Conservation (phyloP, 305 asterid species). For the Rubia occidens region DNA sequence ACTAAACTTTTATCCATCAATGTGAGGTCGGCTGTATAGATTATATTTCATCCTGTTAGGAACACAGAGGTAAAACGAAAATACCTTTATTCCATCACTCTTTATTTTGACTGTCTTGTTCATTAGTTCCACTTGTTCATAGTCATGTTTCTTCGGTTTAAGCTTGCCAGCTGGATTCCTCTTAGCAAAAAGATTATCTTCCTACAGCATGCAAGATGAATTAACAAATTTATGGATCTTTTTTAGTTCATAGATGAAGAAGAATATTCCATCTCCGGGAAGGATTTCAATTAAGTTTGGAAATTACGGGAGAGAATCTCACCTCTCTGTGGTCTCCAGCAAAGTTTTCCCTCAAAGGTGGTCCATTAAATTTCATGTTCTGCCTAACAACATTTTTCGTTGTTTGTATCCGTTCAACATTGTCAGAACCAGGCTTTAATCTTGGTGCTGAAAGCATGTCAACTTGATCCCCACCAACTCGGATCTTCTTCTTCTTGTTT, state of each 20-base stretch:
- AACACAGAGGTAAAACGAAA: conserved; percentile 16
- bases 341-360: conserved; percentile 32
- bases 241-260: background rate
- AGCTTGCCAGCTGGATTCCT: conserved; percentile 50
- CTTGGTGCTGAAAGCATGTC: conserved; percentile 32
- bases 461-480: conserved; percentile 40
- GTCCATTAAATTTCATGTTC: conserved; percentile 40
- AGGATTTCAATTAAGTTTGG: background rate
- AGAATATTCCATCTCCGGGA: background rate
- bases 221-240: conserved; percentile 13
- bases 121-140: conserved; percentile 45
- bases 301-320: background rate
- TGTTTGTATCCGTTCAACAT: conserved; percentile 53
- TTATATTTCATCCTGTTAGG: background rate
- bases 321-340: conserved; percentile 57
- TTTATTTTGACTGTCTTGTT: conserved; percentile 74
- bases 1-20: background rate
- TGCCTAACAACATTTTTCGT: conserved; percentile 38
- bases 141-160: conserved; percentile 65
- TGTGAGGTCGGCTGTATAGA: background rate
- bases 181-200: conserved; percentile 44
- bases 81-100: conserved; percentile 82
- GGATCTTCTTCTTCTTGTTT: conserved; percentile 73
- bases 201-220: conserved; percentile 39
- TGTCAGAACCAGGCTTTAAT: conserved; percentile 43